Percentiles rank a stretch among this genome's conserved stretches.
Evolutionary conservation across 441 rosid species (phyloP).

Genomic region (Gossypium lobatum): DNA sequence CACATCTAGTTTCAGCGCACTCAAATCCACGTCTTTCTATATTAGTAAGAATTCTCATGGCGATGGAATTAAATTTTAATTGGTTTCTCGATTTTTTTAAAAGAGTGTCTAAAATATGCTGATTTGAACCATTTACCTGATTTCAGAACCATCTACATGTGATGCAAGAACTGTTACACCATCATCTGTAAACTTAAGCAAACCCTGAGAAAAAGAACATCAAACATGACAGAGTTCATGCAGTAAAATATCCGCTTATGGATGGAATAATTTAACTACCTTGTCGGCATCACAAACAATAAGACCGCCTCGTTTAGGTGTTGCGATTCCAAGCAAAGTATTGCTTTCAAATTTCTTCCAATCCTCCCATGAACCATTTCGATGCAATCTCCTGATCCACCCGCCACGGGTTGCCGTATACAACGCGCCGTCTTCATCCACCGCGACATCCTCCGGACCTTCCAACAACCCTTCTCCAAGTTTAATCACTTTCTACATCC

Average conservation of each 20-base stretch:
- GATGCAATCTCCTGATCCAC: conserved; percentile 44
- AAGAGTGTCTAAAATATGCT: neutral
- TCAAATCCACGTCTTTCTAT: accelerated
- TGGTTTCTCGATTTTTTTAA: too few species aligned
- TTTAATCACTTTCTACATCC: conserved; percentile 25
- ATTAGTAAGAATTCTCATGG: too few species aligned
- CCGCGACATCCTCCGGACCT: conserved; percentile 32
- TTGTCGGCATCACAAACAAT: conserved; percentile 38
- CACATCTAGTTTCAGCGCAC: too few species aligned
- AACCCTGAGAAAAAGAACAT: conserved; percentile 27
- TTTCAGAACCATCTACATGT: conserved; percentile 31
- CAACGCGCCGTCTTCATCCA: conserved; percentile 32
- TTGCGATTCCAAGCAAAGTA: conserved; percentile 36
- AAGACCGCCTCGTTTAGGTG: conserved; percentile 28
- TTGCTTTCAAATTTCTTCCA: conserved; percentile 31
- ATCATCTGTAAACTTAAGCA: conserved; percentile 41
- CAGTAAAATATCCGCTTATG: neutral
- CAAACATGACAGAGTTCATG: neutral
- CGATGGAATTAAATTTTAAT: too few species aligned
- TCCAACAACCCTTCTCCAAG: conserved; percentile 40
- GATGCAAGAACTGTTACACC: conserved; percentile 31
- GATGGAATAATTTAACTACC: conserved; percentile 11
- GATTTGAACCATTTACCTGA: conserved; percentile 26
- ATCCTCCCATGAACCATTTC: conserved; percentile 35
- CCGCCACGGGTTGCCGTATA: conserved; percentile 45